These are phyloP conservation scores for Iberis pinnata DNA, from an alignment of 345 rosid species.

Conservation along the genomic window DNA sequence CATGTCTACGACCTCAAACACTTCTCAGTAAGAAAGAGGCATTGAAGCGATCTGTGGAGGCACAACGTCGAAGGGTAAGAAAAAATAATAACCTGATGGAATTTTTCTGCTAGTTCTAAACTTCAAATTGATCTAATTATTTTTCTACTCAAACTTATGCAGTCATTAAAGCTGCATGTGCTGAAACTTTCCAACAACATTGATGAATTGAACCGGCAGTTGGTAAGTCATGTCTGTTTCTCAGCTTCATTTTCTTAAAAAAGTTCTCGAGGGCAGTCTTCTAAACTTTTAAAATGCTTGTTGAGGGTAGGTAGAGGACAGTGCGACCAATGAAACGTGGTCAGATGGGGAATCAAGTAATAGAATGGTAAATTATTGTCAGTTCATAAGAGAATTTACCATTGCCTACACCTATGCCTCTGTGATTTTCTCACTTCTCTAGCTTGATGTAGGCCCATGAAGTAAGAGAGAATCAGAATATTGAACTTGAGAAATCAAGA, in stretches of 20 bases:
- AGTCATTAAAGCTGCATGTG: conserved; percentile 90
- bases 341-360: conserved; percentile 36
- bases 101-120: not conserved
- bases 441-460: conserved; percentile 36
- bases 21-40: conserved; percentile 77
- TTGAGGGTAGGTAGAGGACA: conserved; percentile 47
- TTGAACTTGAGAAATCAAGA: conserved; percentile 24
- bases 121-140: not conserved
- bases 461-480: conserved; percentile 26
- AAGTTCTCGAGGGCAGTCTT: conserved; percentile 5
- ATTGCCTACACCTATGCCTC: conserved; percentile 17
- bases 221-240: conserved; percentile 46
- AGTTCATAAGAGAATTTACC: too few species aligned
- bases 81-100: not conserved
- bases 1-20: conserved; percentile 68
- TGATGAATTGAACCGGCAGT: conserved; percentile 46
- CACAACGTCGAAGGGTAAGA: conserved; percentile 73
- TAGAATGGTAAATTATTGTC: conserved; percentile 23
- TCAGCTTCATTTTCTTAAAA: conserved; percentile 16
- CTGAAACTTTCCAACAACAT: conserved; percentile 63
- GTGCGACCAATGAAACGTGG: conserved; percentile 33
- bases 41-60: conserved; percentile 68
- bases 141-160: conserved; percentile 27
- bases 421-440: conserved; percentile 15
- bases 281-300: conserved; percentile 17